These are phyloP conservation scores for Phytophthora palmivora DNA, from an alignment of 352 stramenopile genomes.

Conservation along the genomic window DNA sequence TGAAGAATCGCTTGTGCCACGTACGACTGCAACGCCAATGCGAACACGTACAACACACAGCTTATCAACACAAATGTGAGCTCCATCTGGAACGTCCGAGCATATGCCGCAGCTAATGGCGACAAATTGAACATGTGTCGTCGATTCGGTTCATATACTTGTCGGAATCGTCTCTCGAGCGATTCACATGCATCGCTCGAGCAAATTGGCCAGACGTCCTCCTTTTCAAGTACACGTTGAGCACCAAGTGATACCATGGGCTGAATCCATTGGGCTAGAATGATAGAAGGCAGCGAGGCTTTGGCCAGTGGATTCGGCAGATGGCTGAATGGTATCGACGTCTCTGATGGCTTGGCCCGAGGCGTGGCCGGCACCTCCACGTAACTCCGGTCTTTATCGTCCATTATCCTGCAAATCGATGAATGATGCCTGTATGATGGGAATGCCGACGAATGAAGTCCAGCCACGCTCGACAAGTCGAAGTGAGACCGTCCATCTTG, in stretches of 20 bases:
- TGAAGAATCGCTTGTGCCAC: conserved; percentile 37
- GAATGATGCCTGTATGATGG: conserved; percentile 3
- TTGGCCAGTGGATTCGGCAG: conserved; percentile 41
- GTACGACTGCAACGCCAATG: conserved; percentile 37
- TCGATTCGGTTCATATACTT: conserved; percentile 22
- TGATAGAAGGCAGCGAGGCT: conserved; percentile 40
- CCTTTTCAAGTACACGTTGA: conserved; percentile 30
- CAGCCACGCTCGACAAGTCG: conserved; percentile 17
- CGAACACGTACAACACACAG: conserved; percentile 38
- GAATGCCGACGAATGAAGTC: not conserved
- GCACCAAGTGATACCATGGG: conserved; percentile 41
- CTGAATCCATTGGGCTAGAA: conserved; percentile 44
- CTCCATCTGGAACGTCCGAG: conserved; percentile 24
- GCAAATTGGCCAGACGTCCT: conserved; percentile 43
- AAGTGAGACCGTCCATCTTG: conserved; percentile 12
- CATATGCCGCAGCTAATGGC: conserved; percentile 25
- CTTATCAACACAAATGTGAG: conserved; percentile 13
- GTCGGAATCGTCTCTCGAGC: conserved; percentile 30
- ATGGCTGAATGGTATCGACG: conserved; percentile 17
- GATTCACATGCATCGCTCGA: conserved; percentile 29
- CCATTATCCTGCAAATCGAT: conserved; percentile 20
- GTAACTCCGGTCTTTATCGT: conserved; percentile 2
- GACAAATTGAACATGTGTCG: conserved; percentile 19
- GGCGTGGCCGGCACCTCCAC: conserved; percentile 21
- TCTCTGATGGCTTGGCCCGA: not conserved